Conservation (phyloP, 441 rosid species). For the Erodium chrysanthum region DNA sequence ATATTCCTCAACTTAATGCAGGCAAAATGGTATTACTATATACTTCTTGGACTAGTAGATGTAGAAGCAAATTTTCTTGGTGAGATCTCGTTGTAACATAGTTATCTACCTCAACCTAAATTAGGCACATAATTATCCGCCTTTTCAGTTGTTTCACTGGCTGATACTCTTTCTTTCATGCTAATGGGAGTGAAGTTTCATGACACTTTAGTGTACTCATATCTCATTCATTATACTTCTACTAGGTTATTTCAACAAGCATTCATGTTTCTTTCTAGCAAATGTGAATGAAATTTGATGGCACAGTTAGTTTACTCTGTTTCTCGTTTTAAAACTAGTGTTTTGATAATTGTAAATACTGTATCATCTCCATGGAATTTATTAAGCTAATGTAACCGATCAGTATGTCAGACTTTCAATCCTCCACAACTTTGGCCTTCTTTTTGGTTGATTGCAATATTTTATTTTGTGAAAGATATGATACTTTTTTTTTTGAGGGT, state of each 20-base stretch:
- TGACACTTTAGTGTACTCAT: background rate
- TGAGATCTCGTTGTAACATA: constrained; percentile 27
- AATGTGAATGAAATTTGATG: background rate
- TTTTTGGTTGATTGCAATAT: too few relatives aligned
- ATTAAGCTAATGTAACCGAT: too few relatives aligned
- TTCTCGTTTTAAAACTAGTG: too few relatives aligned
- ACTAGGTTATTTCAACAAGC: background rate
- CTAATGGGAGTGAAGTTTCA: background rate
- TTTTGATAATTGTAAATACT: too few relatives aligned
- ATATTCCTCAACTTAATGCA: constrained; percentile 31
- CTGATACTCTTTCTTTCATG: background rate
- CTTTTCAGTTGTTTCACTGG: background rate
- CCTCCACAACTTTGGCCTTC: too few relatives aligned
- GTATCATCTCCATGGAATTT: too few relatives aligned
- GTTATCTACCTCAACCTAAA: background rate
- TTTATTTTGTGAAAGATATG: too few relatives aligned
- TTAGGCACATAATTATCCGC: background rate
- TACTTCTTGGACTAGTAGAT: constrained; percentile 64
- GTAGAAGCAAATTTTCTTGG: constrained; percentile 89
- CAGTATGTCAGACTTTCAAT: too few relatives aligned
- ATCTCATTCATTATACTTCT: background rate
- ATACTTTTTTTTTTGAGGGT: too few relatives aligned
- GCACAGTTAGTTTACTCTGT: background rate
- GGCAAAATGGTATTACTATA: constrained; percentile 86
- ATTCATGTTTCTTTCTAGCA: background rate